These are phyloP conservation scores for Tausonia pullulans DNA, from an alignment of 1,284 basidiomycete species.

Conservation along the genomic window DNA sequence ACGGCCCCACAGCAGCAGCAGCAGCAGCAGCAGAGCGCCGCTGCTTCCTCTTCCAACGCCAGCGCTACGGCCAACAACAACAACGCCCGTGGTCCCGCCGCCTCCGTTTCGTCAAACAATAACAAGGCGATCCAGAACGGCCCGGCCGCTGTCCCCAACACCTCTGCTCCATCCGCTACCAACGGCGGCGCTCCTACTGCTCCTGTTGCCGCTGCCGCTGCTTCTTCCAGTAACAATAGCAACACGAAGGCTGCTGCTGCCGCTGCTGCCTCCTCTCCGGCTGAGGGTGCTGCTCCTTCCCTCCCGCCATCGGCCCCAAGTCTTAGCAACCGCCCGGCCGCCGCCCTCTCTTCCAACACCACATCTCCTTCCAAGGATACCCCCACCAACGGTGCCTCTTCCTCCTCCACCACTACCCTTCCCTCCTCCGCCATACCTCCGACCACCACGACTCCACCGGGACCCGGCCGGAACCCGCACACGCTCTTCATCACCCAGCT, in stretches of 20 bases:
- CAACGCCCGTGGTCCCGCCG: neutral
- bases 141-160: neutral
- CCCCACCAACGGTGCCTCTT: neutral
- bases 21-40: neutral
- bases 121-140: neutral
- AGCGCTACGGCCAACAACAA: neutral
- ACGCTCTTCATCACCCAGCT: slow-evolving; percentile 57
- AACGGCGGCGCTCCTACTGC: neutral
- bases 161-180: neutral
- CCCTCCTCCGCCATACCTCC: neutral
- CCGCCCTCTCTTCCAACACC: neutral
- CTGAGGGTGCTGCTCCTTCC: neutral
- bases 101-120: neutral
- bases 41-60: neutral
- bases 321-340: neutral
- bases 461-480: slow-evolving; percentile 55
- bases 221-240: neutral
- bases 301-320: neutral
- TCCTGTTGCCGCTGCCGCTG: neutral
- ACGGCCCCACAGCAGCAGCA: slow-evolving; percentile 19
- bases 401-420: neutral
- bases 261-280: too few species aligned
- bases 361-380: neutral
- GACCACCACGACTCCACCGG: neutral
- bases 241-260: neutral